phyloP scores from a whole-genome alignment of 2,329 filamentous ascomycete genomes.

The Teratosphaeria gauchensis region DNA sequence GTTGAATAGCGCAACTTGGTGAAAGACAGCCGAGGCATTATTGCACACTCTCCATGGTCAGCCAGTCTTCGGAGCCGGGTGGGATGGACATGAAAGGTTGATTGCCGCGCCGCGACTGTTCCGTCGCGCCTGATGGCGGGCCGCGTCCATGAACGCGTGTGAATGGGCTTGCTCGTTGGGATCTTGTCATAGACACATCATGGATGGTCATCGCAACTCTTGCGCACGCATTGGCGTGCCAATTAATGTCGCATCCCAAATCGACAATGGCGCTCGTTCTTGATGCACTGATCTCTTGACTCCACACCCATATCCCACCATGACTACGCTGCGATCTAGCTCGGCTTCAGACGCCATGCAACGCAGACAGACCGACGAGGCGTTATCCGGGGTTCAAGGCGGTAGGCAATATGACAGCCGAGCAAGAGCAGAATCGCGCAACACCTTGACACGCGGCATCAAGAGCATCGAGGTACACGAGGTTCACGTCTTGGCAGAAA shows the following conservation, averaged over 20 bases:
- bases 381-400: background rate
- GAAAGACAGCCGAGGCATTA: background rate
- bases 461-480: background rate
- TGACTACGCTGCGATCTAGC: background rate
- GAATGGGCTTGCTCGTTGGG: background rate
- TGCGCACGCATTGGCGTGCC: background rate
- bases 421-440: background rate
- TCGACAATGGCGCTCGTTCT: background rate
- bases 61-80: background rate
- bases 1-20: background rate
- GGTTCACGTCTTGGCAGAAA: background rate
- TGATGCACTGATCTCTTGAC: background rate
- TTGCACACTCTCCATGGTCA: background rate
- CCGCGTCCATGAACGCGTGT: background rate
- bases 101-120: background rate
- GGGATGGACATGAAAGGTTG: background rate
- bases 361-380: background rate
- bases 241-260: background rate
- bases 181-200: background rate
- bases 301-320: background rate
- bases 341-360: background rate
- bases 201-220: background rate
- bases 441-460: background rate
- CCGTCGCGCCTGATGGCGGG: background rate
- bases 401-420: background rate